Evolutionary conservation across 1,284 basidiomycete species (phyloP).

Genomic region (Sphaerobolus stellatus): DNA sequence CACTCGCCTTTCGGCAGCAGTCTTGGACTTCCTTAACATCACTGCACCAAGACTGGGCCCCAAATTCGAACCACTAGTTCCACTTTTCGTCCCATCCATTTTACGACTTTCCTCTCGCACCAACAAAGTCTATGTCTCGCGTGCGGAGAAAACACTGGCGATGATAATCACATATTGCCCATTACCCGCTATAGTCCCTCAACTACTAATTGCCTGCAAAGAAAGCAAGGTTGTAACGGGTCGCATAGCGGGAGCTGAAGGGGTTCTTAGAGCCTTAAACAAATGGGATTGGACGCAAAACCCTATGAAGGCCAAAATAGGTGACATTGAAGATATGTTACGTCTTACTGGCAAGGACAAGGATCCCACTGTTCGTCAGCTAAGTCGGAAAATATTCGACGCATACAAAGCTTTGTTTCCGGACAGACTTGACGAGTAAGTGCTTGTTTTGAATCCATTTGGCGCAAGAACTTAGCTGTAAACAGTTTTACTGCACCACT

Average conservation of each 20-base stretch:
- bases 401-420: conserved; percentile 74
- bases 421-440: conserved; percentile 62
- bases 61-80: conserved; percentile 68
- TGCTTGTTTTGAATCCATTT: conserved; percentile 17
- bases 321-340: conserved; percentile 71
- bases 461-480: conserved; percentile 1
- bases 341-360: conserved; percentile 67
- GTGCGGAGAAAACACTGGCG: conserved; percentile 61
- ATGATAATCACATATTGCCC: conserved; percentile 68
- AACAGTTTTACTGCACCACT: conserved; percentile 70
- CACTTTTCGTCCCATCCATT: conserved; percentile 66
- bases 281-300: conserved; percentile 73
- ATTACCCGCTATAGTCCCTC: conserved; percentile 63
- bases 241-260: conserved; percentile 63
- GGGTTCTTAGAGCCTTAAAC: conserved; percentile 64
- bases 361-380: conserved; percentile 72
- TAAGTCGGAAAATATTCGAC: conserved; percentile 69
- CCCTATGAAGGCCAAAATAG: conserved; percentile 61
- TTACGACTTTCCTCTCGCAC: conserved; percentile 70
- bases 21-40: conserved; percentile 61
- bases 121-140: conserved; percentile 75
- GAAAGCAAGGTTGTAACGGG: conserved; percentile 71
- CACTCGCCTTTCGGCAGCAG: conserved; percentile 69
- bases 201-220: conserved; percentile 54
- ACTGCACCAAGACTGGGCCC: conserved; percentile 58